Conservation (phyloP, 2,329 filamentous ascomycete genomes). For the Zelopaecilomyces penicillatus region DNA sequence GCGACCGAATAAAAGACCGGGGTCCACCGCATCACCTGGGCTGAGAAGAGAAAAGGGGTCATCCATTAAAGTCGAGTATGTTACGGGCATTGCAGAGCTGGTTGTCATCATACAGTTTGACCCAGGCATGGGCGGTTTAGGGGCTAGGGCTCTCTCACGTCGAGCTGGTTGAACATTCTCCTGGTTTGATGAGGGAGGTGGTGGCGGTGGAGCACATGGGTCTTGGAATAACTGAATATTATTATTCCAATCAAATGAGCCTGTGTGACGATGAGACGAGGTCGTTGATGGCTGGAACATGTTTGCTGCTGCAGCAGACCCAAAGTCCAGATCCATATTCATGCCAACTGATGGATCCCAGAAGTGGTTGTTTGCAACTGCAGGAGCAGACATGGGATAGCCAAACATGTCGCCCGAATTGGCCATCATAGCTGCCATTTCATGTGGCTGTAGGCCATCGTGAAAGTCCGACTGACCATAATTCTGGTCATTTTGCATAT, state of each 20-base stretch:
- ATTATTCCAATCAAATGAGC: slow-evolving; percentile 49
- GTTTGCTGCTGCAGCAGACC: slow-evolving; percentile 29
- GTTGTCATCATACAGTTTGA: slow-evolving; percentile 2
- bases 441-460: slow-evolving; percentile 39
- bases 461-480: slow-evolving; percentile 45
- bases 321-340: slow-evolving; percentile 54
- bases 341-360: slow-evolving; percentile 48
- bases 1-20: slow-evolving; percentile 49
- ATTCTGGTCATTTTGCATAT: slow-evolving; percentile 51
- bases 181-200: slow-evolving; percentile 24
- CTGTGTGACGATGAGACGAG: slow-evolving; percentile 36
- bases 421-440: slow-evolving; percentile 38
- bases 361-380: slow-evolving; percentile 42
- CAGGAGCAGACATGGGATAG: slow-evolving; percentile 52
- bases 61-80: slow-evolving; percentile 37
- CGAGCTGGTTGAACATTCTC: slow-evolving; percentile 28
- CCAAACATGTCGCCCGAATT: slow-evolving; percentile 48
- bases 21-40: slow-evolving; percentile 45
- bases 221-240: slow-evolving; percentile 48
- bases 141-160: slow-evolving; percentile 40
- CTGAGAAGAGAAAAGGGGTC: slow-evolving; percentile 43
- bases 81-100: slow-evolving; percentile 26
- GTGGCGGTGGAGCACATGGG: slow-evolving; percentile 20
- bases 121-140: slow-evolving; percentile 36
- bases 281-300: slow-evolving; percentile 30